Percentiles rank a stretch among this genome's conserved stretches.
Evolutionary conservation across 2,329 filamentous ascomycete genomes (phyloP).

Genomic region (Fusarium duplospermum): DNA sequence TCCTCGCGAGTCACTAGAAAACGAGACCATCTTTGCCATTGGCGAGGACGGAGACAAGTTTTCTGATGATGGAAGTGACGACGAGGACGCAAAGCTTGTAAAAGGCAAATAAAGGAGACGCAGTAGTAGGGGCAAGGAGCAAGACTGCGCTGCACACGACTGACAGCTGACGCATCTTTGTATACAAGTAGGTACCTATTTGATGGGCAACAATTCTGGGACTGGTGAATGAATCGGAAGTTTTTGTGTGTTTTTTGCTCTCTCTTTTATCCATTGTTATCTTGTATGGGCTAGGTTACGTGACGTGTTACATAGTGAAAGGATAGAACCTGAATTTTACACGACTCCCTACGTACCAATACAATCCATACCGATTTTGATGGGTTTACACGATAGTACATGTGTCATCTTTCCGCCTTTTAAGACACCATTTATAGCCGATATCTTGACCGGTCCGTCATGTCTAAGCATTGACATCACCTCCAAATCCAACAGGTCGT

Average conservation of each 20-base stretch:
- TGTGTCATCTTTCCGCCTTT: neutral
- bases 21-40: constrained; percentile 95
- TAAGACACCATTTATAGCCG: neutral
- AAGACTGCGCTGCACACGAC: neutral
- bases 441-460: neutral
- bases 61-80: constrained; percentile 74
- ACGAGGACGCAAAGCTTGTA: constrained; percentile 68
- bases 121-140: constrained; percentile 2
- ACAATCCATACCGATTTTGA: neutral
- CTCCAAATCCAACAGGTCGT: constrained; percentile 92
- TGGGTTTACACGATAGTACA: constrained; percentile 29
- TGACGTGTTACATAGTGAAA: constrained; percentile 13
- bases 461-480: constrained; percentile 60
- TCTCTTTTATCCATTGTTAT: neutral
- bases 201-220: constrained; percentile 17
- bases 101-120: constrained; percentile 52
- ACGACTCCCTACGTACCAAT: neutral
- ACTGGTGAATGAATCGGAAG: constrained; percentile 36
- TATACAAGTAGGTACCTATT: constrained; percentile 34
- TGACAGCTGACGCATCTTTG: constrained; percentile 23
- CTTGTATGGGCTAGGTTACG: neutral
- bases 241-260: constrained; percentile 9
- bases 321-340: constrained; percentile 14
- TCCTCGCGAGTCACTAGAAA: constrained; percentile 73
- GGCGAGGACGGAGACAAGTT: constrained; percentile 87